These are phyloP conservation scores for Scytalidium sp. DNA, from an alignment of 2,329 filamentous ascomycete genomes.

Conservation along the genomic window DNA sequence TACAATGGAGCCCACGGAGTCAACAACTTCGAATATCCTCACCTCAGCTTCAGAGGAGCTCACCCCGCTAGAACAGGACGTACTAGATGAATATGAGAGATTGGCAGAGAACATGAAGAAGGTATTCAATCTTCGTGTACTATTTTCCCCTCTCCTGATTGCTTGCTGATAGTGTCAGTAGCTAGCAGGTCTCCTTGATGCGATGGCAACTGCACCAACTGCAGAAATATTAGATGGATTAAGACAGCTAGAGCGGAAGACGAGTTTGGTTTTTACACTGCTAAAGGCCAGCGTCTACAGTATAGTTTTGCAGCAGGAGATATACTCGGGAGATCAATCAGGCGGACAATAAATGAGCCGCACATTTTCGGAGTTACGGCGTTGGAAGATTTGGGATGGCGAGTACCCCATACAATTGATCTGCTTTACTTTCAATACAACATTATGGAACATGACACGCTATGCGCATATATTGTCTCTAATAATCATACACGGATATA, in stretches of 20 bases:
- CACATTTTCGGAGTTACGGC: conserved; percentile 5
- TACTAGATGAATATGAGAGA: conserved; percentile 89
- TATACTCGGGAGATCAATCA: conserved; percentile 63
- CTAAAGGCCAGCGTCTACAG: conserved; percentile 98
- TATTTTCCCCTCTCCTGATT: not conserved
- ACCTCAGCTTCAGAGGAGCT: conserved; percentile 48
- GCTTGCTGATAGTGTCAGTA: conserved; percentile 24
- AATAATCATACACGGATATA: conserved; percentile 49
- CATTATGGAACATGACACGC: conserved; percentile 13
- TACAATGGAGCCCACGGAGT: conserved; percentile 16
- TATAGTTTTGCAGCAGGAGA: conserved; percentile 97
- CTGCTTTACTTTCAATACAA: conserved; percentile 7
- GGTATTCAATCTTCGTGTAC: conserved; percentile 41
- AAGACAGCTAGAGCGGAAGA: conserved; percentile 88
- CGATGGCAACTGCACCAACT: conserved; percentile 67
- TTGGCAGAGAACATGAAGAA: conserved; percentile 89
- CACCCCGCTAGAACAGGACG: conserved; percentile 83
- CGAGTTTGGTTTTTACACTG: conserved; percentile 88
- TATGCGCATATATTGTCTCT: conserved; percentile 18
- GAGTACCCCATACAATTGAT: conserved; percentile 4
- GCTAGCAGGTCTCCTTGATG: conserved; percentile 59
- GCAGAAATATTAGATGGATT: conserved; percentile 84
- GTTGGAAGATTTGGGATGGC: conserved; percentile 18
- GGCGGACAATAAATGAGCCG: conserved; percentile 11
- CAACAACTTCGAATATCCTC: conserved; percentile 6